phyloP scores from a whole-genome alignment of 805 yeast genomes.

The Metschnikowia matae region DNA sequence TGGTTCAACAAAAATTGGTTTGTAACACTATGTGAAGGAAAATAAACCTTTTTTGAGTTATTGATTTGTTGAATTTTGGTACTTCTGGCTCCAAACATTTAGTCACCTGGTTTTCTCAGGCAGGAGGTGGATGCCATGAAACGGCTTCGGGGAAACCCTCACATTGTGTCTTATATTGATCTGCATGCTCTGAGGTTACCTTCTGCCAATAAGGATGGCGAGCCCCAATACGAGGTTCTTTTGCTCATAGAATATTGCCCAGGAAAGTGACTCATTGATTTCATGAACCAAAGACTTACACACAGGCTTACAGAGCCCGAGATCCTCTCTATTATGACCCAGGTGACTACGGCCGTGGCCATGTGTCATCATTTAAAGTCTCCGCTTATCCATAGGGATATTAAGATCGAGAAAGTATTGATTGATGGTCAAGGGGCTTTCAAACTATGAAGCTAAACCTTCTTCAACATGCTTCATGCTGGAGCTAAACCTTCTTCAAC shows the following conservation, averaged over 20 bases:
- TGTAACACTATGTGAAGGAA: too few relatives aligned
- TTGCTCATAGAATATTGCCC: slow-evolving; percentile 78
- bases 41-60: too few relatives aligned
- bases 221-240: slow-evolving; percentile 69
- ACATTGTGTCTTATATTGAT: slow-evolving; percentile 87
- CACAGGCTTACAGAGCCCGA: slow-evolving; percentile 66
- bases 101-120: too few relatives aligned
- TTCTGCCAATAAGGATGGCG: slow-evolving; percentile 6
- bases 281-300: slow-evolving; percentile 69
- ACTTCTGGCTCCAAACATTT: too few relatives aligned
- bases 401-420: slow-evolving; percentile 77
- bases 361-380: slow-evolving; percentile 72
- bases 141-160: slow-evolving; percentile 69
- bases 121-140: slow-evolving; percentile 99
- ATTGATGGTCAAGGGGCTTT: slow-evolving; percentile 54
- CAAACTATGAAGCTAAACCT: too few relatives aligned
- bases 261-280: slow-evolving; percentile 70
- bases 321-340: slow-evolving; percentile 62
- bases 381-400: slow-evolving; percentile 73
- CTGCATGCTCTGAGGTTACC: slow-evolving; percentile 83
- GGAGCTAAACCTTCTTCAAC: too few relatives aligned
- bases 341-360: slow-evolving; percentile 68
- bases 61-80: too few relatives aligned
- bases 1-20: too few relatives aligned
- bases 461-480: too few relatives aligned